These are phyloP conservation scores for Suillus alpinus DNA, from an alignment of 768 basidiomycete species.

Conservation along the genomic window DNA sequence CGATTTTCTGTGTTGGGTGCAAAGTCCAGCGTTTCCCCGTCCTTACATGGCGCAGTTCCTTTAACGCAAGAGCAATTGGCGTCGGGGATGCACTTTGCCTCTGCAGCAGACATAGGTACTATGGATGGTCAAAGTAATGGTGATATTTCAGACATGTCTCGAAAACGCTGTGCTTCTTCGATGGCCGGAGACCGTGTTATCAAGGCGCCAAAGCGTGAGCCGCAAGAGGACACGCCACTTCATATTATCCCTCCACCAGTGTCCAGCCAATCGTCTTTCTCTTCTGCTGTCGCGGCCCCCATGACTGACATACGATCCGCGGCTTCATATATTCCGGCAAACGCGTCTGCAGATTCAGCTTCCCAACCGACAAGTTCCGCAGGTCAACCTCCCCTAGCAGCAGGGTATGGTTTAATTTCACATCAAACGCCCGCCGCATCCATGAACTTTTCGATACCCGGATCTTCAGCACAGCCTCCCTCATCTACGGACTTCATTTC, in stretches of 20 bases:
- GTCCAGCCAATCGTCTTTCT: constrained; percentile 21
- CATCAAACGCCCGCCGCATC: constrained; percentile 16
- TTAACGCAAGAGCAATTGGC: constrained; percentile 25
- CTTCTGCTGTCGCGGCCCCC: constrained; percentile 21
- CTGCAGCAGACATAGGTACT: constrained; percentile 12
- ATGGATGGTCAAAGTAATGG: constrained; percentile 25
- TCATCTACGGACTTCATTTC: constrained; percentile 22
- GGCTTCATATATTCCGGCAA: constrained; percentile 24
- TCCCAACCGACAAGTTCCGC: constrained; percentile 34
- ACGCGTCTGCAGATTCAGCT: constrained; percentile 25
- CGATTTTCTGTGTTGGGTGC: constrained; percentile 28
- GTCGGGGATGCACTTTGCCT: constrained; percentile 18
- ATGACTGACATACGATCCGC: constrained; percentile 22
- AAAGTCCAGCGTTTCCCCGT: constrained; percentile 32
- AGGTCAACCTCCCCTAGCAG: constrained; percentile 19
- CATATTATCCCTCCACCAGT: constrained; percentile 22
- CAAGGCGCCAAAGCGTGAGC: constrained; percentile 50
- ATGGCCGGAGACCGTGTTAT: constrained; percentile 42
- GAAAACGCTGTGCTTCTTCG: constrained; percentile 51
- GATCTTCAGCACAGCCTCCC: constrained; percentile 16
- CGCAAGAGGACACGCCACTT: constrained; percentile 39
- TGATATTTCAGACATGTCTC: constrained; percentile 41
- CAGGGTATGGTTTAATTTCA: constrained; percentile 23
- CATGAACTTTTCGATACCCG: constrained; percentile 18
- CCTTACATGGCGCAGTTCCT: constrained; percentile 15